Evolutionary conservation across 306 rosid species (phyloP).

Genomic region (cucumber (Cucumis sativus)): DNA sequence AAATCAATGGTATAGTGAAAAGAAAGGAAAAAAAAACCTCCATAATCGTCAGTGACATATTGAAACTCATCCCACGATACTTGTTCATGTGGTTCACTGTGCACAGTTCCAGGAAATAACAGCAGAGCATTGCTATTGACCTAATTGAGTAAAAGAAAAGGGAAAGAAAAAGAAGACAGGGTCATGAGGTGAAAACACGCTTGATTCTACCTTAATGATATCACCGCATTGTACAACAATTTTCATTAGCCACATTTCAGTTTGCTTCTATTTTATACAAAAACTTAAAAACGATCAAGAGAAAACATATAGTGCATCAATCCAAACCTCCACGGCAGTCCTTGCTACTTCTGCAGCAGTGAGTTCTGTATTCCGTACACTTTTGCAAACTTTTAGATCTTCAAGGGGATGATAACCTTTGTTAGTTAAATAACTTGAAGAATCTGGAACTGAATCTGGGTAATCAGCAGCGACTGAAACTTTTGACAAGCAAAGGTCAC

Average conservation of each 20-base stretch:
- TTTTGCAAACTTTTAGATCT: slow-evolving; percentile 48
- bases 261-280: background rate
- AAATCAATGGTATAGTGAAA: background rate
- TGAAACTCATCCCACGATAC: slow-evolving; percentile 64
- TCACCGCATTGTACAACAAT: background rate
- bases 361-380: slow-evolving; percentile 48
- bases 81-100: slow-evolving; percentile 84
- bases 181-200: background rate
- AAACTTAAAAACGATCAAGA: background rate
- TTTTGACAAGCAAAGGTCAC: slow-evolving; percentile 56
- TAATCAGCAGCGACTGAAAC: slow-evolving; percentile 83
- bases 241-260: background rate
- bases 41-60: slow-evolving; percentile 57
- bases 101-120: slow-evolving; percentile 76
- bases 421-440: slow-evolving; percentile 40
- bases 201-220: background rate
- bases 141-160: slow-evolving; percentile 25
- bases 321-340: slow-evolving; percentile 64
- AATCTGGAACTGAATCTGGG: slow-evolving; percentile 81
- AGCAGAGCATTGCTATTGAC: slow-evolving; percentile 61
- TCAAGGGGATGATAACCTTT: slow-evolving; percentile 85
- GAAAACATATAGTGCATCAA: background rate
- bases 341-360: slow-evolving; percentile 72
- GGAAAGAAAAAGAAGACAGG: background rate
- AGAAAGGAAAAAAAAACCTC: slow-evolving; percentile 37